phyloP scores from a whole-genome alignment of 73 alveolate species.

The Paramecium tetraurelia region DNA sequence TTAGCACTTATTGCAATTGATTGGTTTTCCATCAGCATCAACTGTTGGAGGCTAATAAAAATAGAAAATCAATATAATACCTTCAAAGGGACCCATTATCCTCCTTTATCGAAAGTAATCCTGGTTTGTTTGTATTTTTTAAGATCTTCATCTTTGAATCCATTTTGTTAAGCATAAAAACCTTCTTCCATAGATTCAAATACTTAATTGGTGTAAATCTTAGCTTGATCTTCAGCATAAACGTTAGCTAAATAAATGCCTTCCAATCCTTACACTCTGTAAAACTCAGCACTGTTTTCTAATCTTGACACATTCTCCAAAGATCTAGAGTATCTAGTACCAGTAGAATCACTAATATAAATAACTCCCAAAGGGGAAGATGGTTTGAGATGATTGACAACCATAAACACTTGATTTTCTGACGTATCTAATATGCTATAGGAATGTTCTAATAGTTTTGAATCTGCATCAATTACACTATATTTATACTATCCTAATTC shows the following conservation, averaged over 20 bases:
- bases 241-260: conserved; percentile 64
- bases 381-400: conserved; percentile 72
- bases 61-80: neutral
- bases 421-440: conserved; percentile 87
- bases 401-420: conserved; percentile 82
- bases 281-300: conserved; percentile 70
- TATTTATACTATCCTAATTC: neutral
- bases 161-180: neutral
- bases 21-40: conserved; percentile 70
- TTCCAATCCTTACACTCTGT: conserved; percentile 61
- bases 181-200: conserved; percentile 29
- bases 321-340: conserved; percentile 79
- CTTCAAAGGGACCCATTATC: conserved; percentile 80
- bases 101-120: conserved; percentile 95
- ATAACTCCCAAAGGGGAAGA: conserved; percentile 74
- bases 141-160: conserved; percentile 58
- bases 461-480: conserved; percentile 18
- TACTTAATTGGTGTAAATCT: neutral
- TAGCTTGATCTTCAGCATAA: conserved; percentile 53
- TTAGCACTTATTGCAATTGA: conserved; percentile 79
- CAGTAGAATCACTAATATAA: conserved; percentile 83
- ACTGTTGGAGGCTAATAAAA: conserved; percentile 63
- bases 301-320: conserved; percentile 76
- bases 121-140: conserved; percentile 69
- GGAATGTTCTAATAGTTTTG: conserved; percentile 65